These are phyloP conservation scores for Curvularia lunata DNA, from an alignment of 2,329 filamentous ascomycete species.

Conservation along the genomic window DNA sequence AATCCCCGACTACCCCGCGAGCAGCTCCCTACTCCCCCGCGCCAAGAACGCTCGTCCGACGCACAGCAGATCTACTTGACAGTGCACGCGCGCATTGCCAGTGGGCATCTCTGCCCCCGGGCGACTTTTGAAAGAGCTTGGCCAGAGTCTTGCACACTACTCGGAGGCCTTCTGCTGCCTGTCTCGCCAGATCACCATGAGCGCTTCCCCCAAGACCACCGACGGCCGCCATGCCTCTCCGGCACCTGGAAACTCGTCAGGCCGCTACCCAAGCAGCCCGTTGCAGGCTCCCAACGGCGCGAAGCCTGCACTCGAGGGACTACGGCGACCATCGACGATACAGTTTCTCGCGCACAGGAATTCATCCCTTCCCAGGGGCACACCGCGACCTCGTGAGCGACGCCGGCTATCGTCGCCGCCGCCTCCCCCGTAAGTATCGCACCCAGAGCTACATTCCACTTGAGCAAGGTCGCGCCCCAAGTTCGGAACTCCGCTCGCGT, in stretches of 20 bases:
- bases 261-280: slow-evolving; percentile 31
- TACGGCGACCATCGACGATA: slow-evolving; percentile 45
- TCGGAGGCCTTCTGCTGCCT: slow-evolving; percentile 28
- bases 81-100: slow-evolving; percentile 35
- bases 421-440: slow-evolving; percentile 50
- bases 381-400: slow-evolving; percentile 41
- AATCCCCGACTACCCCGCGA: slow-evolving; percentile 20
- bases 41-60: slow-evolving; percentile 34
- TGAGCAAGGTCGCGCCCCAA: background rate
- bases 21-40: slow-evolving; percentile 32
- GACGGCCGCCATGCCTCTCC: slow-evolving; percentile 38
- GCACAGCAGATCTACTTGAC: slow-evolving; percentile 33
- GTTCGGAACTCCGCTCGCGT: background rate
- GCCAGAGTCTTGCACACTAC: slow-evolving; percentile 29
- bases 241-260: slow-evolving; percentile 28
- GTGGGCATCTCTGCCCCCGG: slow-evolving; percentile 25
- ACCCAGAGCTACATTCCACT: background rate
- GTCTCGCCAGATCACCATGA: slow-evolving; percentile 37
- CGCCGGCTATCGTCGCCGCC: slow-evolving; percentile 51
- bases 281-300: slow-evolving; percentile 32
- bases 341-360: slow-evolving; percentile 48
- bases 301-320: slow-evolving; percentile 33
- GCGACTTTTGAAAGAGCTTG: slow-evolving; percentile 21
- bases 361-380: slow-evolving; percentile 39
- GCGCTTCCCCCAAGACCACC: slow-evolving; percentile 42